These are phyloP conservation scores for Fusarium sp. DNA, from an alignment of 2,329 filamentous ascomycete species.

Conservation along the genomic window DNA sequence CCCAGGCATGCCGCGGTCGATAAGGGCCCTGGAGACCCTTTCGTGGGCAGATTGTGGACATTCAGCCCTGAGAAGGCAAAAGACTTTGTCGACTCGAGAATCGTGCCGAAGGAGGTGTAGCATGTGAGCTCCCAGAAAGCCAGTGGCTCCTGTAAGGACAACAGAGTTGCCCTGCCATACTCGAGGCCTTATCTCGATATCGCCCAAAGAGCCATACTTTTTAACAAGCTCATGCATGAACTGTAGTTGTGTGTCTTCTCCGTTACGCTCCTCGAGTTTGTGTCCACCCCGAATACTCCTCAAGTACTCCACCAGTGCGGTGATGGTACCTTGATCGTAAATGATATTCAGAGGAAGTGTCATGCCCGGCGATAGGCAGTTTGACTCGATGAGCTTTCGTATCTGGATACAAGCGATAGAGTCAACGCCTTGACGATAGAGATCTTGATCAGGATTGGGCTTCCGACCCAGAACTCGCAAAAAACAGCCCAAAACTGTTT, in stretches of 20 bases:
- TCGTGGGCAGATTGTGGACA: slow-evolving; percentile 10
- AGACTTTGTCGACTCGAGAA: slow-evolving; percentile 3
- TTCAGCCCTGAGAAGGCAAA: slow-evolving; percentile 57
- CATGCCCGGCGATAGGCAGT: slow-evolving; percentile 25
- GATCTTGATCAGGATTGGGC: slow-evolving; percentile 56
- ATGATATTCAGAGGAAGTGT: slow-evolving; percentile 67
- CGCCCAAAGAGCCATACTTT: slow-evolving; percentile 22
- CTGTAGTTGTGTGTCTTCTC: not conserved
- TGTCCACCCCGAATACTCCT: not conserved
- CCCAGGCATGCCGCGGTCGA: not conserved
- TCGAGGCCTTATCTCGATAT: rapidly evolving
- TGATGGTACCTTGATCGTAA: slow-evolving; percentile 69
- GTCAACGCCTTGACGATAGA: slow-evolving; percentile 70
- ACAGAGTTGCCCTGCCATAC: not conserved
- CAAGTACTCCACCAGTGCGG: slow-evolving; percentile 42
- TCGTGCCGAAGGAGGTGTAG: slow-evolving; percentile 33
- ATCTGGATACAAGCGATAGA: slow-evolving; percentile 69
- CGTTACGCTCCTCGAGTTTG: not conserved
- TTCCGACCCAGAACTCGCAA: slow-evolving; percentile 44
- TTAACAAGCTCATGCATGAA: slow-evolving; percentile 14
- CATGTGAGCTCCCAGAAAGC: slow-evolving; percentile 72
- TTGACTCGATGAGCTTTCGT: slow-evolving; percentile 49
- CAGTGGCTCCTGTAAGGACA: slow-evolving; percentile 73
- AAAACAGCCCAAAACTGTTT: slow-evolving; percentile 50
- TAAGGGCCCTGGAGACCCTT: slow-evolving; percentile 27